Evolutionary conservation across 2,329 filamentous ascomycete species (phyloP).

Genomic region (Fusarium secorum): DNA sequence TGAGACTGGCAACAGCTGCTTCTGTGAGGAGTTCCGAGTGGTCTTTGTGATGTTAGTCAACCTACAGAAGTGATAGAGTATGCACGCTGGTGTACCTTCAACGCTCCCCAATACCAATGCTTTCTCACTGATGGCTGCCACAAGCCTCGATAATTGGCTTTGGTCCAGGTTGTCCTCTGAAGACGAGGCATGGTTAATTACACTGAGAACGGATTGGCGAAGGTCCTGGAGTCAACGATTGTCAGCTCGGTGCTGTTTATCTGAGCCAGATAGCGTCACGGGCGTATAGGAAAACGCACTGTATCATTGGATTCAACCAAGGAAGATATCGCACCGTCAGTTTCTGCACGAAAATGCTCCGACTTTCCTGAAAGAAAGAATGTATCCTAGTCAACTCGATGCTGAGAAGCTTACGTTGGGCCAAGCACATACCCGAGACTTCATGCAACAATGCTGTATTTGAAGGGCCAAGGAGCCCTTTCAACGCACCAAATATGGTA

Average conservation of each 20-base stretch:
- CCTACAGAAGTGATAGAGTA: background rate
- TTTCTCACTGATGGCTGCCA: background rate
- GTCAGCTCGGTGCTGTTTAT: conserved; percentile 4
- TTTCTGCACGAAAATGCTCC: background rate
- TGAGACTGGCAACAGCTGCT: conserved; percentile 42
- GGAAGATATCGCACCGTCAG: background rate
- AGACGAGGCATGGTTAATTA: background rate
- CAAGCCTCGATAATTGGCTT: background rate
- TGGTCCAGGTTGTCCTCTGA: background rate
- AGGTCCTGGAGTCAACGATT: conserved; percentile 3
- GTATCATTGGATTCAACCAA: background rate
- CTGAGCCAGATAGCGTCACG: background rate
- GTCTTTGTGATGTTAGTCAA: background rate
- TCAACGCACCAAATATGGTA: background rate
- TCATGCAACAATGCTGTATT: conserved; percentile 18
- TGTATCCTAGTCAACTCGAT: background rate
- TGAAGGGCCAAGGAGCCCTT: conserved; percentile 16
- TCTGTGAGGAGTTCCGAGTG: conserved; percentile 30
- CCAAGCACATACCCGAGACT: conserved; percentile 13
- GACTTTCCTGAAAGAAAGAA: background rate
- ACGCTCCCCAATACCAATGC: background rate
- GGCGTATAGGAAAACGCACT: background rate
- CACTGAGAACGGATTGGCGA: background rate
- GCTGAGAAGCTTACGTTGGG: background rate
- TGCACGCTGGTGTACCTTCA: background rate